Percentiles rank a stretch among this genome's conserved stretches.
phyloP scores from a whole-genome alignment of 129 eudicot species.

The Tagetes patula region DNA sequence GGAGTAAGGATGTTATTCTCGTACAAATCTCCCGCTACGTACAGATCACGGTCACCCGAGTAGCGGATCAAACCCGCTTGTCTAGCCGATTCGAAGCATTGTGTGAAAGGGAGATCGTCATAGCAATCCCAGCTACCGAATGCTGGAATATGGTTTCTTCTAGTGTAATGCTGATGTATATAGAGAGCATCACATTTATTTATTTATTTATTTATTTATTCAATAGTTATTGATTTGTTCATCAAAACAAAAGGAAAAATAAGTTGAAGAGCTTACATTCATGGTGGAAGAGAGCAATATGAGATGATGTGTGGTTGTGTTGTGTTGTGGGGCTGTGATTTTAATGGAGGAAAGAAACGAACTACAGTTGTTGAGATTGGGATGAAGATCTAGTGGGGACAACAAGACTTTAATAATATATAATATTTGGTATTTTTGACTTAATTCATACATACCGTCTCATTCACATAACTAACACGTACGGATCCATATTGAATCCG shows the following conservation, averaged over 20 bases:
- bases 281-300: constrained; percentile 5
- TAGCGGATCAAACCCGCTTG: constrained; percentile 60
- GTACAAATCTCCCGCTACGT: constrained; percentile 88
- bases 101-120: constrained; percentile 67
- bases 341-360: not conserved
- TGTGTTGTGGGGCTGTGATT: constrained; percentile 20
- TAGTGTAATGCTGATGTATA: constrained; percentile 38
- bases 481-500: constrained; percentile 9
- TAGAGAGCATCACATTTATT: not conserved
- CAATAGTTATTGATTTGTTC: not conserved
- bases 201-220: not conserved
- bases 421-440: not conserved
- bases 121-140: constrained; percentile 90
- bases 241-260: not conserved
- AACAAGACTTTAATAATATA: not conserved
- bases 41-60: constrained; percentile 70
- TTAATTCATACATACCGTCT: not conserved
- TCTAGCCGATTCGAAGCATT: constrained; percentile 74
- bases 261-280: constrained; percentile 12
- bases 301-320: not conserved
- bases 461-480: constrained; percentile 19
- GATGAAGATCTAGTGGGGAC: constrained; percentile 30
- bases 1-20: constrained; percentile 74
- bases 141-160: constrained; percentile 63
- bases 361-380: not conserved